Evolutionary conservation across 768 basidiomycete genomes (phyloP).

Genomic region (Trametes punicea): DNA sequence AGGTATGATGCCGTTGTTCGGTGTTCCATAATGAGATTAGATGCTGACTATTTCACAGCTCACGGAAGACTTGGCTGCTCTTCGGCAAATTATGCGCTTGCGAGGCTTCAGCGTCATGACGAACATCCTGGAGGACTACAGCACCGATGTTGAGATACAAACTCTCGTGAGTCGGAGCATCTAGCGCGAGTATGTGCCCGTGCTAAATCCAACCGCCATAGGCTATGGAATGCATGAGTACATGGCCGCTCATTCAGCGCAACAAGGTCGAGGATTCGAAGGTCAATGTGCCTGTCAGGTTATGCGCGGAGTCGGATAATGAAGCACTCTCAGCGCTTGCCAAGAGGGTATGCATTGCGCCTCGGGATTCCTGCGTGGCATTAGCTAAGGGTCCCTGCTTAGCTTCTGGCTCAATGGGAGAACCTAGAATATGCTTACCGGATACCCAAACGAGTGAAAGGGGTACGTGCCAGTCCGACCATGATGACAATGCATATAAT

Average conservation of each 20-base stretch:
- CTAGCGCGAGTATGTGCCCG: neutral
- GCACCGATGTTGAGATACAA: conserved; percentile 66
- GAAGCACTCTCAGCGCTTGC: conserved; percentile 56
- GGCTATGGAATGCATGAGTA: conserved; percentile 63
- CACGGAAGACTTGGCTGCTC: conserved; percentile 74
- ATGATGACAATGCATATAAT: neutral
- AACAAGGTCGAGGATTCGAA: conserved; percentile 91
- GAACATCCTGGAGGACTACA: conserved; percentile 77
- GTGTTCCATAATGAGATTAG: neutral
- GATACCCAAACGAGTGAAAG: conserved; percentile 72
- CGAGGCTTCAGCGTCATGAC: conserved; percentile 93
- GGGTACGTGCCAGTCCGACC: conserved; percentile 29
- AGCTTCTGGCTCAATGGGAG: conserved; percentile 83
- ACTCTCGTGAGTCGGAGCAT: conserved; percentile 50
- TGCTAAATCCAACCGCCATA: conserved; percentile 25
- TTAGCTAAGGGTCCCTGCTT: neutral
- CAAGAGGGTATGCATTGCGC: conserved; percentile 46
- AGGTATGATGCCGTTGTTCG: conserved; percentile 40
- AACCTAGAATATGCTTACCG: conserved; percentile 74
- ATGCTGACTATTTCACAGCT: conserved; percentile 46
- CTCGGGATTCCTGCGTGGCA: neutral
- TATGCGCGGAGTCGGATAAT: conserved; percentile 52
- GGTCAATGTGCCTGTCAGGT: conserved; percentile 54
- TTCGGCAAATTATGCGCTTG: conserved; percentile 84
- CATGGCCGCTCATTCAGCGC: conserved; percentile 79